Base-by-base conservation (phyloP, 2,329 filamentous ascomycete species). In the Leptodontidium sp. region DNA sequence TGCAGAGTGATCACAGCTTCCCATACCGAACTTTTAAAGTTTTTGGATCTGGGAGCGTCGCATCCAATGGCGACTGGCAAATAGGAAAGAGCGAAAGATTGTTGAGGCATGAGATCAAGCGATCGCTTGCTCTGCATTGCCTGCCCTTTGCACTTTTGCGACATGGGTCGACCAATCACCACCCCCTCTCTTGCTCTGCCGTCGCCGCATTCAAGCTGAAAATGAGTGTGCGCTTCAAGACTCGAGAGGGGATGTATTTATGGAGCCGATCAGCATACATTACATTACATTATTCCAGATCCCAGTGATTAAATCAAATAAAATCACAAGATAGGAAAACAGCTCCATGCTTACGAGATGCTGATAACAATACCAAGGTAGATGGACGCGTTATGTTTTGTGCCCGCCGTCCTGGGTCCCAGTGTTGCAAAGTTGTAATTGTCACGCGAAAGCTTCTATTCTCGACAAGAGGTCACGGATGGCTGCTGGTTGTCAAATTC, bases 371-470 rank as follows among this genome's bases (percentile, higher is more conserved):
- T 43, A 58, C 21, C 3, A 40, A 58, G 12, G n/a, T 38, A 58
- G 12, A 9, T 38, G 7, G 11, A 7, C 35, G 38, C 14, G 24
- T 17, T 21, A n/a, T 40, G 4, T 26, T 35, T 7, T 58, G 35
- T 40, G 40, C 21, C 61, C n/a, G n/a, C 24, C 43, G 35, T 32
- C 40, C n/a, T 64, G 50, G 61, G 49, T 55, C 26, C 35, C 43
- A 29, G n/a, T 64, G 5, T 7, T 47, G n/a, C 45, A 55, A 1
- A 58, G n/a, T 17, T 14, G 35, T 38, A 32, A 9, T 50, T 21
- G 26, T 17, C 26, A 64, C 50, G 57, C 17, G 50, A 57, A 64
- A 64, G 38, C 50, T 64, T 57, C 35, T 64, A 57, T 64, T 57
- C 50, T 57, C 2, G 50, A 57, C 62, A 29, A 15, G 50, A 26